Percentiles rank a stretch among this genome's conserved stretches.
Evolutionary conservation across 2,329 filamentous ascomycete genomes (phyloP).

Genomic region (Aspergillus luchuensis): DNA sequence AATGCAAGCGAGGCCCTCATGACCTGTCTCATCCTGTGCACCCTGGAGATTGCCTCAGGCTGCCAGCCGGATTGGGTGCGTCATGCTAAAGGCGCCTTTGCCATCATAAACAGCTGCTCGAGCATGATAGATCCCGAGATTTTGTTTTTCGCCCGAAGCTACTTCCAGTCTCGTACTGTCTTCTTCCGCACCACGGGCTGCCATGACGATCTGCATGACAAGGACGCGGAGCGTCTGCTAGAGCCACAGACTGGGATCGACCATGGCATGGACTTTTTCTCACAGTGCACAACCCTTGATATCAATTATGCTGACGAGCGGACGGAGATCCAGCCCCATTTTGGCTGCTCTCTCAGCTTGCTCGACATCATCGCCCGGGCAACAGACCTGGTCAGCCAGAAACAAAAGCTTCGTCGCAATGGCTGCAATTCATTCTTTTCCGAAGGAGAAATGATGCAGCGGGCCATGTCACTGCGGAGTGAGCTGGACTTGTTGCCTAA

Average conservation of each 20-base stretch:
- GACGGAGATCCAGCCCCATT: background rate
- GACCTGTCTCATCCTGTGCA: constrained; percentile 4
- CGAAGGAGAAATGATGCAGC: constrained; percentile 5
- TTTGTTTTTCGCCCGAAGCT: constrained; percentile 1
- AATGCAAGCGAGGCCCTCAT: constrained; percentile 2
- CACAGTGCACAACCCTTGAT: background rate
- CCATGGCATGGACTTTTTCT: background rate
- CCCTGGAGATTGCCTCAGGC: constrained; percentile 1
- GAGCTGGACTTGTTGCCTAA: background rate
- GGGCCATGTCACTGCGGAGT: background rate
- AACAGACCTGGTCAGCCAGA: constrained; percentile 1
- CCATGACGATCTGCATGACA: background rate
- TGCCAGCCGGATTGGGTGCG: constrained; percentile 6
- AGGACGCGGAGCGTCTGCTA: background rate
- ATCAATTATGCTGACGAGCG: background rate
- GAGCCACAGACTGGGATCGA: background rate
- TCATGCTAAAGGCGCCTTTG: constrained; percentile 3
- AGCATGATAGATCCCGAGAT: background rate
- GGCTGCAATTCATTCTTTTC: background rate
- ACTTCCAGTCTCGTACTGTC: constrained; percentile 1
- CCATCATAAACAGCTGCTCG: constrained; percentile 2
- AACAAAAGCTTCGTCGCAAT: background rate
- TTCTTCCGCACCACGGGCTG: constrained; percentile 5
- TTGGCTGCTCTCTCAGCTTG: constrained; percentile 1
- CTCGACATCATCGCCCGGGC: constrained; percentile 4